phyloP scores from a whole-genome alignment of 1,139 yeast genomes.

The Hemisphaericaspora lyxosophila region DNA sequence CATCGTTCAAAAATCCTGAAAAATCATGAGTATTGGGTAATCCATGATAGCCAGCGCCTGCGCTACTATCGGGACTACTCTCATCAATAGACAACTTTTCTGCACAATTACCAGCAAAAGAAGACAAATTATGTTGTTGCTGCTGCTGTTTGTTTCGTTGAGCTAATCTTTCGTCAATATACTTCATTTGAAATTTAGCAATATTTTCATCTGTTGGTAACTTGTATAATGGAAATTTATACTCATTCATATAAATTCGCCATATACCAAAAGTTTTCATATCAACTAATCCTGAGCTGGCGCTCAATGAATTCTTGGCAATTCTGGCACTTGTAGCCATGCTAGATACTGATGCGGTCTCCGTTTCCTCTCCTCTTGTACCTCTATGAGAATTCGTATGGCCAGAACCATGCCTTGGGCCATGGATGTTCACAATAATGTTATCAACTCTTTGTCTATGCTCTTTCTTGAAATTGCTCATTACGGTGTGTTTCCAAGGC shows the following conservation, averaged over 20 bases:
- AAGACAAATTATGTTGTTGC: conserved; percentile 2
- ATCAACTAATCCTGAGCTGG: conserved; percentile 26
- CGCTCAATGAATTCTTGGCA: conserved; percentile 27
- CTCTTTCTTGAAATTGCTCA: conserved; percentile 41
- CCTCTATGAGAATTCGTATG: conserved; percentile 4
- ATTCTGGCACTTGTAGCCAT: conserved; percentile 26
- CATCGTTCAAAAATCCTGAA: conserved; percentile 36
- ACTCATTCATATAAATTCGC: conserved; percentile 35
- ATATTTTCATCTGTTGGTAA: conserved; percentile 42
- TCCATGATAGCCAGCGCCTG: conserved; percentile 7
- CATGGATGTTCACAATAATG: conserved; percentile 13
- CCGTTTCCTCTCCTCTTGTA: conserved; percentile 14
- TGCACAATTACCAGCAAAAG: conserved; percentile 5
- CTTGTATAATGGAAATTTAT: conserved; percentile 42
- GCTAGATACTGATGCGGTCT: conserved; percentile 12
- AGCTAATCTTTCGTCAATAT: conserved; percentile 19
- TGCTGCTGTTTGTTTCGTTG: conserved; percentile 1
- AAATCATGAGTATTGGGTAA: conserved; percentile 31
- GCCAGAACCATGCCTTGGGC: conserved; percentile 8
- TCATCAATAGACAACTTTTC: conserved; percentile 6
- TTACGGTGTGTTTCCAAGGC: conserved; percentile 64
- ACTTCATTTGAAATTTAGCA: conserved; percentile 26
- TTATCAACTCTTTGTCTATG: conserved; percentile 31
- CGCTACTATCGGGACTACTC: conserved; percentile 4
- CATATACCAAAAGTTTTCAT: conserved; percentile 27